These are phyloP conservation scores for Hypholoma fasciculare DNA, from an alignment of 768 basidiomycete species.

Conservation along the genomic window DNA sequence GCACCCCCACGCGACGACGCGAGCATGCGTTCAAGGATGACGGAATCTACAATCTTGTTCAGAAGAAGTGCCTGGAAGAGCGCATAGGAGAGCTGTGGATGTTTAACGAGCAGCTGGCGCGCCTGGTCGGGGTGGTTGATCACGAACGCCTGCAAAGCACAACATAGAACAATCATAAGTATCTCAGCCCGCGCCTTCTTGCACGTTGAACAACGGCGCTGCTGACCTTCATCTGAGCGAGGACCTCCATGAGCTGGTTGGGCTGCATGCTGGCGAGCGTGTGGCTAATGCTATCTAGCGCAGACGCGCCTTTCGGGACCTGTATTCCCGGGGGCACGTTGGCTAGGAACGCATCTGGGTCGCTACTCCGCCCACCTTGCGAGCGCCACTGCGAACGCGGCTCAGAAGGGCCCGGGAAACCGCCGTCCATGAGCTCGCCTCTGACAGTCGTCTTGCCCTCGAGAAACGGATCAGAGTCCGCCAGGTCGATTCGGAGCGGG, in stretches of 20 bases:
- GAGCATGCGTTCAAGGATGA: constrained; percentile 73
- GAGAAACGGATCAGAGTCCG: constrained; percentile 90
- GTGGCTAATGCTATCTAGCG: constrained; percentile 83
- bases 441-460: constrained; percentile 88
- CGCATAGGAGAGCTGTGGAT: constrained; percentile 95
- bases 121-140: constrained; percentile 92
- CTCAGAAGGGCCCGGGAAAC: constrained; percentile 54
- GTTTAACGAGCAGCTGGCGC: constrained; percentile 67
- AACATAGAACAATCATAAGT: no score
- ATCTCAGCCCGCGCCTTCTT: no score
- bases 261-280: constrained; percentile 84
- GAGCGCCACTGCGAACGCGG: constrained; percentile 56
- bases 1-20: constrained; percentile 34
- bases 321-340: constrained; percentile 76
- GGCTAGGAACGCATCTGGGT: constrained; percentile 57
- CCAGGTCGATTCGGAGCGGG: constrained; percentile 90
- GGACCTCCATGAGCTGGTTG: constrained; percentile 84
- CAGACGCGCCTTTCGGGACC: constrained; percentile 65
- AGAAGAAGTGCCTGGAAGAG: constrained; percentile 92
- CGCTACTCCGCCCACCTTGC: constrained; percentile 43
- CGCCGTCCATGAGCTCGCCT: constrained; percentile 77
- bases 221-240: constrained; percentile 97
- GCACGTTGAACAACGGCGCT: background rate
- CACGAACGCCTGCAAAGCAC: constrained; percentile 72
- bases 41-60: constrained; percentile 91